Evolutionary conservation across 2,329 filamentous ascomycete species (phyloP), one percentile per base, ranked within the genome.

Genomic region (Arthrobotrys conoides): DNA sequence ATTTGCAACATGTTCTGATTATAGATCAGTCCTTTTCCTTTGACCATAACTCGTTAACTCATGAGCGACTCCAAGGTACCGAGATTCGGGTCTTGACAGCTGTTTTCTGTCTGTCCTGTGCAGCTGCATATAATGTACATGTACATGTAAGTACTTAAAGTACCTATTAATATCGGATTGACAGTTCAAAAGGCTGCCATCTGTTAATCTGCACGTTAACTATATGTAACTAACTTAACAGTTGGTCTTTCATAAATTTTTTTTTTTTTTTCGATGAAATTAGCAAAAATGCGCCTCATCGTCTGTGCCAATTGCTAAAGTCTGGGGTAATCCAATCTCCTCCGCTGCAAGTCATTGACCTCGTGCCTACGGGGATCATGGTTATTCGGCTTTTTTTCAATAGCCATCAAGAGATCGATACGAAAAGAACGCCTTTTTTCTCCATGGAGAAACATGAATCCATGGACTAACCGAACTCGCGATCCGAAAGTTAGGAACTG

Each of bases 311-410:
- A 38, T 36, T 61, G 44, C 24, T 51, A 68, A 75, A 75, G 71
- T 75, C 71, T 64, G 71, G 71, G 71, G 71, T 75, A 68, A 68
- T 55, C 30, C 44, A 73, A 65, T 38, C n/a, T 24, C 27, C 18
- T n/a, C 24, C 18, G 41, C 68, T 78, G 75, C 75, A 78, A 78
- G 75, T 78, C 75, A 78, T 78, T 68, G 68, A 53, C 75, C 57
- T 78, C 75, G 75, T 78, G 68, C 57, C 33, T 48, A 53, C 71
- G 53, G 33, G 71, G 71, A 68, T 75, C 63, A 38, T 53, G 64
- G 71, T 63, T 73, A 67, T 73, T 67, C 49, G 70, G 70, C 51
- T 67, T 53, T 49, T 51, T 51, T 38, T 14, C n/a, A n/a, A 20
- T 59, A 20, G n/a, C n/a, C 16, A 49, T 65, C 48, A 71, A 55